Percentiles rank a stretch among this genome's conserved stretches.
phyloP scores from a whole-genome alignment of 2,329 filamentous ascomycete genomes.

The Chaetothyriales sp. region DNA sequence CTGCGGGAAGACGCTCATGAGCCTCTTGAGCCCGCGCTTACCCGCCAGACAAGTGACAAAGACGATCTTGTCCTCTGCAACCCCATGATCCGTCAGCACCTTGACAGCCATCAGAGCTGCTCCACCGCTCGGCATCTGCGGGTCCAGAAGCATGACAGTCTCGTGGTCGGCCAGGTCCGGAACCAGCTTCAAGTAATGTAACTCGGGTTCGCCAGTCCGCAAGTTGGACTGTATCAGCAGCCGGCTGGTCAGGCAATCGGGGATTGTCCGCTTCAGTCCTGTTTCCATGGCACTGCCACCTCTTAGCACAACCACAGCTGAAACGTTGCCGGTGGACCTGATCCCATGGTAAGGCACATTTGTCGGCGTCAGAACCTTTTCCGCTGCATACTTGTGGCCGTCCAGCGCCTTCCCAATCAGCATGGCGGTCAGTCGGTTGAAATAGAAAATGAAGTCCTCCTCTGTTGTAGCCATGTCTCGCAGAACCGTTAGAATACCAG shows the following conservation, averaged over 20 bases:
- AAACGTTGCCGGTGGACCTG: conserved; percentile 54
- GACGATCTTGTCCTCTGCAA: conserved; percentile 68
- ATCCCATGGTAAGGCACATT: conserved; percentile 58
- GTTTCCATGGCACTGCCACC: conserved; percentile 81
- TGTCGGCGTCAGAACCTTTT: conserved; percentile 54
- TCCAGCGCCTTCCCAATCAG: conserved; percentile 70
- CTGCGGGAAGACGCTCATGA: conserved; percentile 77
- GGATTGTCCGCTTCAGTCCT: conserved; percentile 75
- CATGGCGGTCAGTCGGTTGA: conserved; percentile 73
- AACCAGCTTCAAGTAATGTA: conserved; percentile 76
- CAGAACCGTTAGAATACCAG: conserved; percentile 80
- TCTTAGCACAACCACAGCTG: conserved; percentile 74
- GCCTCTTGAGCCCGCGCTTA: conserved; percentile 62
- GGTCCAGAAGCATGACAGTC: conserved; percentile 72
- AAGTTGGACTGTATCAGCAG: conserved; percentile 81
- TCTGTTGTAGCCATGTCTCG: conserved; percentile 62
- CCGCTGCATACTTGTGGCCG: conserved; percentile 53
- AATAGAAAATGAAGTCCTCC: conserved; percentile 96
- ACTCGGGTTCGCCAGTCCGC: conserved; percentile 73
- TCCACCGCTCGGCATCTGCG: conserved; percentile 88
- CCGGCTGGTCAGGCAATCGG: conserved; percentile 78
- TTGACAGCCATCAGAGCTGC: conserved; percentile 83
- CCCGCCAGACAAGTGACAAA: conserved; percentile 89
- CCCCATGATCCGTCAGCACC: conserved; percentile 88
- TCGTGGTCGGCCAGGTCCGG: conserved; percentile 58